Evolutionary conservation across 2,329 filamentous ascomycete species (phyloP).

Genomic region (Aspergillus glaucus): DNA sequence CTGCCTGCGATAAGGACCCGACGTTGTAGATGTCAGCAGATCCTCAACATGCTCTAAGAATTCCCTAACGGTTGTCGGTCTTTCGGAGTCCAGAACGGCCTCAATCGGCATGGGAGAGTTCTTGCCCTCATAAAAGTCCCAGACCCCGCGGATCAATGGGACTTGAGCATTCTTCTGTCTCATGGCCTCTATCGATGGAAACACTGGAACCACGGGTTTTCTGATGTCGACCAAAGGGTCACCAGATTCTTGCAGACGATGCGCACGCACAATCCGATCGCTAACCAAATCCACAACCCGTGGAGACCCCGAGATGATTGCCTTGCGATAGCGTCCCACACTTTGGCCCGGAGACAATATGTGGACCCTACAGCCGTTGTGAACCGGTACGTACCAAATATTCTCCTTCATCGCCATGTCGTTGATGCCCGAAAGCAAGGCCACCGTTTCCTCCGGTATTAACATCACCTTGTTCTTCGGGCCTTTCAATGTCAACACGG

Average conservation of each 20-base stretch:
- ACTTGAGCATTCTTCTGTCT: slow-evolving; percentile 13
- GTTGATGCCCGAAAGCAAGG: slow-evolving; percentile 25
- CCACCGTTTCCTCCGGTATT: slow-evolving; percentile 31
- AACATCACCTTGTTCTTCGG: slow-evolving; percentile 23
- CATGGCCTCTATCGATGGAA: slow-evolving; percentile 21
- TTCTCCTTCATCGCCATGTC: slow-evolving; percentile 30
- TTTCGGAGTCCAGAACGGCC: slow-evolving; percentile 5
- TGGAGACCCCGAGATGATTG: slow-evolving; percentile 30
- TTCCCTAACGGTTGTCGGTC: slow-evolving; percentile 24
- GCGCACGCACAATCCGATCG: slow-evolving; percentile 18
- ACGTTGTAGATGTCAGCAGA: slow-evolving; percentile 22
- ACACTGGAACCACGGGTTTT: slow-evolving; percentile 24
- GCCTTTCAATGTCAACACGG: slow-evolving; percentile 7
- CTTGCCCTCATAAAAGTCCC: slow-evolving; percentile 12
- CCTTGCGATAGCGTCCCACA: slow-evolving; percentile 26
- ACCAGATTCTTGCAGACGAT: slow-evolving; percentile 16
- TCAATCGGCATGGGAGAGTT: not conserved
- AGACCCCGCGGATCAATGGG: slow-evolving; percentile 28
- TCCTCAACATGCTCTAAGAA: slow-evolving; percentile 37
- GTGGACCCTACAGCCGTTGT: slow-evolving; percentile 35
- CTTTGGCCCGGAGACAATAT: slow-evolving; percentile 25
- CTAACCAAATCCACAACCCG: slow-evolving; percentile 26
- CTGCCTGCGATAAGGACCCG: slow-evolving; percentile 3
- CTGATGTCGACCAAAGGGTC: slow-evolving; percentile 25
- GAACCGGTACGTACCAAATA: slow-evolving; percentile 28